Base-by-base conservation (phyloP, 2,329 filamentous ascomycete genomes). In the Calonectria montana region DNA sequence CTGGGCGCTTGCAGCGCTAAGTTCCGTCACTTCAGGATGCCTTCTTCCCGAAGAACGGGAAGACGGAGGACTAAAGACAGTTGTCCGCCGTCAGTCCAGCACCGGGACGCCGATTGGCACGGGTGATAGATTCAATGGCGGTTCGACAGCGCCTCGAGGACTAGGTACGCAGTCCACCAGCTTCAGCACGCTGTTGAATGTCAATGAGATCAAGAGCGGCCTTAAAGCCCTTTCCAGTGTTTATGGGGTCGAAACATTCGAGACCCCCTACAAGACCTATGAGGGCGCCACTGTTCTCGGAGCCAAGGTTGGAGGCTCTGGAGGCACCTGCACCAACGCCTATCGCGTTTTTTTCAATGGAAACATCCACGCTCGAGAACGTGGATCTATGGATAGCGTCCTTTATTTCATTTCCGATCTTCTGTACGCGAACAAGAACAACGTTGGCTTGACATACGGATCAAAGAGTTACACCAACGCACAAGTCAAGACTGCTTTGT, bases 151-250 rank as follows among this genome's bases (percentile, higher is more conserved):
- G 4, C 71, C 71, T 1, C 71, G 71, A 16, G 71, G 71, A 5
- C 39, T 73, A 21, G 71, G 74, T 88, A 91, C 61, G 87, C 85
- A 83, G 90, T 89, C 89, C 89, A 91, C 86, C 86, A 88, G 5
- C 85, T 83, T 67, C 84, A 85, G 75, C 63, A 73, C 67, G 16
- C 41, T 73, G 21, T 50, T 73, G 47, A 73, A 73, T 29, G 67
- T 70, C 37, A 61, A 61, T 6, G 71, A 73, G 67, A 67, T 73
- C 64, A 67, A 64, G 63, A 67, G 55, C 8, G 71, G 71, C 16
- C 67, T 73, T 23, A 57, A 67, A 55, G 67, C 62, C 27, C 67
- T 73, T 39, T 64, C 27, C 12, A 70, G 35, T 18, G 39, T 57
- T 12, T 73, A 73, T n/a, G 71, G 71, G 1, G 37, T 73, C 18